These are phyloP conservation scores for Vaccinium myrtillus DNA, from an alignment of 148 eudicot genomes.

Conservation along the genomic window DNA sequence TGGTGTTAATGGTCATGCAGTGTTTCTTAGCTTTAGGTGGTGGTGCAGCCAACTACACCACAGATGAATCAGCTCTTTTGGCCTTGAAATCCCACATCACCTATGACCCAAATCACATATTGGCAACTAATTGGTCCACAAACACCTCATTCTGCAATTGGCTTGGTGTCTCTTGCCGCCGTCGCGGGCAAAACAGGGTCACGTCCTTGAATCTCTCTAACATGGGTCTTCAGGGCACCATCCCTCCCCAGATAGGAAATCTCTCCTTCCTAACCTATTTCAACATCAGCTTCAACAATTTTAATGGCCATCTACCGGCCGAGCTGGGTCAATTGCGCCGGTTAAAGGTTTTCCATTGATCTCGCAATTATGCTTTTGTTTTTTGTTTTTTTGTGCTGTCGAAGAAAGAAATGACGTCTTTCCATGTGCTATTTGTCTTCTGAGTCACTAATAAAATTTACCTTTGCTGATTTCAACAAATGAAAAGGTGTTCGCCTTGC, in stretches of 20 bases:
- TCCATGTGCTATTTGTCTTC: not conserved
- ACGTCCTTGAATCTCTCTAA: too few species aligned
- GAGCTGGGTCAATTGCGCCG: conserved; percentile 10
- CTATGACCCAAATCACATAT: too few species aligned
- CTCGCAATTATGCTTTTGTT: not conserved
- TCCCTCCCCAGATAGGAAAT: not conserved
- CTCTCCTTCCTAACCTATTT: conserved; percentile 7
- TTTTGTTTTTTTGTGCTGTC: too few species aligned
- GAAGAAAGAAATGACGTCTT: not conserved
- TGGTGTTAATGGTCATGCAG: not conserved
- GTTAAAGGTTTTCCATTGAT: not conserved
- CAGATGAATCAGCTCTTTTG: not conserved
- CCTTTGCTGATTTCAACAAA: not conserved
- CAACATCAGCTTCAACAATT: not conserved
- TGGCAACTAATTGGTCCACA: too few species aligned
- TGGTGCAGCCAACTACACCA: not conserved
- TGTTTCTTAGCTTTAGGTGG: not conserved
- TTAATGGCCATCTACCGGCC: not conserved
- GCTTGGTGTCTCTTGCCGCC: too few species aligned
- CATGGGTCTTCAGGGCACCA: too few species aligned
- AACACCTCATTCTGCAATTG: too few species aligned
- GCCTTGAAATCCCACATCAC: not conserved
- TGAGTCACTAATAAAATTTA: too few species aligned
- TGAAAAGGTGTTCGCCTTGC: not conserved
- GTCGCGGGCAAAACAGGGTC: too few species aligned